These are phyloP conservation scores for Psilocybe mexicana DNA, from an alignment of 1,284 basidiomycete genomes.

Conservation along the genomic window DNA sequence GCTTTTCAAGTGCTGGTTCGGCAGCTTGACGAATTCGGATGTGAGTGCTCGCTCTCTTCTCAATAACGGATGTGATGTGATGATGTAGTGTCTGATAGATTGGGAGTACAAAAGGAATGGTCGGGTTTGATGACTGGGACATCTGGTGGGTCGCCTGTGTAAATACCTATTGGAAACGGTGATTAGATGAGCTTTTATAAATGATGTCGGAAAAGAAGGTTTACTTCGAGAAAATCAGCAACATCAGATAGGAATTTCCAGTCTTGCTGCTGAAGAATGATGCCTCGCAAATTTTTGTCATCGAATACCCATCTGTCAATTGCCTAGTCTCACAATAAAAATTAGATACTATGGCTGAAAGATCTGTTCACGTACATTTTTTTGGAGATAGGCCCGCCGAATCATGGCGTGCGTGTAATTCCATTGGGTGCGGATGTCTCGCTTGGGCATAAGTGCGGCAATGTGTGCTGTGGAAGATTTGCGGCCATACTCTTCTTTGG, in stretches of 20 bases:
- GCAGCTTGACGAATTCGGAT: neutral
- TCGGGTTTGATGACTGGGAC: neutral
- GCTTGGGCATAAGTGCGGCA: slow-evolving; percentile 24
- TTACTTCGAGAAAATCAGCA: too few species aligned
- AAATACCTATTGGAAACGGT: neutral
- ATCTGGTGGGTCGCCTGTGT: neutral
- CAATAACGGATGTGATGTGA: neutral
- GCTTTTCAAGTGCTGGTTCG: neutral
- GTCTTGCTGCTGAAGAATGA: too few species aligned
- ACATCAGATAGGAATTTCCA: too few species aligned
- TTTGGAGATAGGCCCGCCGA: slow-evolving; percentile 13
- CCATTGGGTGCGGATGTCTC: slow-evolving; percentile 29
- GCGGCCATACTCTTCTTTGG: neutral
- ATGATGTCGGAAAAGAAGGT: too few species aligned
- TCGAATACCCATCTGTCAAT: neutral
- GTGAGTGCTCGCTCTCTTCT: neutral
- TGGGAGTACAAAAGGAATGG: neutral
- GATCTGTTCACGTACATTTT: slow-evolving; percentile 3
- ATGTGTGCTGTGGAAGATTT: neutral
- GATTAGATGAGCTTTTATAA: too few species aligned
- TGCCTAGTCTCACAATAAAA: neutral
- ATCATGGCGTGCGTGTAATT: slow-evolving; percentile 34
- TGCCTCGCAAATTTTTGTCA: too few species aligned
- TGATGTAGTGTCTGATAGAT: neutral
- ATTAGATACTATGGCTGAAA: neutral